Base-by-base conservation (phyloP, 202 grass and related monocot species). In the Schoenoplectus tabernaemontani region DNA sequence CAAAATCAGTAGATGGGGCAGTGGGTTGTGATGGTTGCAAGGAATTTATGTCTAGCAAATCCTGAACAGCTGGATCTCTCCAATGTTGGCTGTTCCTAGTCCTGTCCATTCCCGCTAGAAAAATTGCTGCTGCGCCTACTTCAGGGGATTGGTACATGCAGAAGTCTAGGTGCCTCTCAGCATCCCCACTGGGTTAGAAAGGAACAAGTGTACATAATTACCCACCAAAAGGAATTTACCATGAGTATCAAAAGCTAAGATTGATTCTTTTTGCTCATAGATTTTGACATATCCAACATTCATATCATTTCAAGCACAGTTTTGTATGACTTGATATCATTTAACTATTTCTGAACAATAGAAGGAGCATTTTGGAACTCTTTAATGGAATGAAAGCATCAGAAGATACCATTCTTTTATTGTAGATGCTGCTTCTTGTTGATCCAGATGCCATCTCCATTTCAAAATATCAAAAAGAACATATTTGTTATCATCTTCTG, bases 1-100 rank as follows among this genome's bases (percentile, higher is more conserved):
- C 80, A 76, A 86, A 92, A 83, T 89, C 88, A 86, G 82, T 87
- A 73, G 84, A 67, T 20, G 82, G 58, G 81, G 88, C 89, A 38
- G 89, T 95, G 38, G 89, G 78, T 84, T 73, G 83, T 53, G 96
- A 98, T 82, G 90, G 89, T 83, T 89, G 91, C 70, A 95, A 60
- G 78, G 93, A 84, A 85, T 89, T 88, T 86, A 92, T 95, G 86
- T 98, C 96, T 15, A 88, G 89, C 69, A 98, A 92, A 77, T 93
- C 91, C 65, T 92, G 86, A 73, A 84, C 81, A 28, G 84, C 83
- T 86, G 84, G 84, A 82, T 89, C 81, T 73, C 88, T 98, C 86
- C 86, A 92, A 36, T 84, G 74, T 71, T 92, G 89, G 59, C 91
- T 90, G 84, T 95, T 92, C 46, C 93, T 84, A 51, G 80, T 89